Base-by-base conservation (phyloP, 768 basidiomycete species). In the Pleurotus pulmonarius region DNA sequence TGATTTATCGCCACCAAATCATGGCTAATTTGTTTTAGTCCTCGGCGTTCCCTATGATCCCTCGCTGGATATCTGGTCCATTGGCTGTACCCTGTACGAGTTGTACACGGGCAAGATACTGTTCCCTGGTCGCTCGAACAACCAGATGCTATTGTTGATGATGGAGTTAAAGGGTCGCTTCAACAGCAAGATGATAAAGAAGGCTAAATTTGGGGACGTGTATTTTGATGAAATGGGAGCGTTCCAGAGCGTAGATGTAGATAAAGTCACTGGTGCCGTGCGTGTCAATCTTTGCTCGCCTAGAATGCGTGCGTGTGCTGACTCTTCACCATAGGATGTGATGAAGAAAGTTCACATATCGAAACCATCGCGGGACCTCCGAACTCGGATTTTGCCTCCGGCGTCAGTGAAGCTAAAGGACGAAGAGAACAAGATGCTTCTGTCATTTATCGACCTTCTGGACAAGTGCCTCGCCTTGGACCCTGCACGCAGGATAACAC, bases 161-260 rank as follows among this genome's bases (percentile, higher is more conserved):
- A 98, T 98, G 94, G 96, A 98, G 69, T 78, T 97, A 57, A 95
- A 92, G 70, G 95, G 97, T 37, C 82, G 94, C 48, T 91, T 98
- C 74, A 95, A 93, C 66, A 79, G 83, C 60, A 94, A 93, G 72
- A 86, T 93, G 85, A 89, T 98, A 70, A 97, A 96, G 75, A 93
- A 89, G 67, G 91, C 91, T 0, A 88, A 89, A 67, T 98, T 98
- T 71, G 92, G 91, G 1, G 88, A 92, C 49, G 72, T 89, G 63
- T 96, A 94, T 65, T 99, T 98, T 61, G 95, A 98, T 64, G 94
- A 97, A 49, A 86, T 90, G 77, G 87, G 90, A 48, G 89, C 83
- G 25, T 98, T 98, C 63, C 78, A 85, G 63, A 90, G 84, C 60
- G 78, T 93, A 4, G 94, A 95, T 70, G 85, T 78, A 63, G 92